phyloP scores from a whole-genome alignment of 2,329 filamentous ascomycete genomes.

The Zarea fungicola region DNA sequence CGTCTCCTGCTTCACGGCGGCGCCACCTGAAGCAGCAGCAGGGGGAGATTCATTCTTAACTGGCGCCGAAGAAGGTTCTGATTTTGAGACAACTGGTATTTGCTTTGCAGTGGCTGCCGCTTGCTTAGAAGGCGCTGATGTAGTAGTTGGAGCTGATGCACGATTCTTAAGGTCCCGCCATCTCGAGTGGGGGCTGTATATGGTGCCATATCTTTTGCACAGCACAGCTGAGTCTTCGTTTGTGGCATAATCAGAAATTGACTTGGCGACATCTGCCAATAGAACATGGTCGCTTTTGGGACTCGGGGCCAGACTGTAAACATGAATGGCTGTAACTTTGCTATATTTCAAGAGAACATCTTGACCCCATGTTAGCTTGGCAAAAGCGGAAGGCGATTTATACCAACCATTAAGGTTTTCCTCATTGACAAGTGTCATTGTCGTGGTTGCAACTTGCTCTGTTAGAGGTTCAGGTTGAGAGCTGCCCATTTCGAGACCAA shows the following conservation, averaged over 20 bases:
- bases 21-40: too few relatives aligned
- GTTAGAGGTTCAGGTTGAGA: slow-evolving; percentile 50
- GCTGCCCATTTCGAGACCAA: slow-evolving; percentile 66
- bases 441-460: slow-evolving; percentile 49
- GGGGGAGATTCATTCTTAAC: slow-evolving; percentile 1
- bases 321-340: slow-evolving; percentile 70
- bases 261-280: slow-evolving; percentile 63
- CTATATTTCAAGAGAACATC: slow-evolving; percentile 58
- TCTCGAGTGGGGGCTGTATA: slow-evolving; percentile 65
- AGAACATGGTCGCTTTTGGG: slow-evolving; percentile 64
- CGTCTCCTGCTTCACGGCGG: slow-evolving; percentile 19
- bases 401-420: slow-evolving; percentile 62
- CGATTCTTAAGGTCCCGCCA: slow-evolving; percentile 40
- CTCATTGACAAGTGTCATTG: slow-evolving; percentile 64
- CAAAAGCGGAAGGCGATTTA: background rate
- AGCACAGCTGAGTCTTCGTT: slow-evolving; percentile 55
- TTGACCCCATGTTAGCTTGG: slow-evolving; percentile 13
- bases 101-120: slow-evolving; percentile 22
- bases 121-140: slow-evolving; percentile 23
- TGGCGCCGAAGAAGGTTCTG: slow-evolving; percentile 14
- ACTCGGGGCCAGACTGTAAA: slow-evolving; percentile 77
- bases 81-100: slow-evolving; percentile 17
- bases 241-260: slow-evolving; percentile 51
- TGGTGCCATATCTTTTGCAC: slow-evolving; percentile 64
- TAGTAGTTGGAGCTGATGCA: slow-evolving; percentile 19